Evolutionary conservation across 2,329 filamentous ascomycete genomes (phyloP), one percentile per base, ranked within the genome.

Genomic region (Aspergillus pseudoterreus): DNA sequence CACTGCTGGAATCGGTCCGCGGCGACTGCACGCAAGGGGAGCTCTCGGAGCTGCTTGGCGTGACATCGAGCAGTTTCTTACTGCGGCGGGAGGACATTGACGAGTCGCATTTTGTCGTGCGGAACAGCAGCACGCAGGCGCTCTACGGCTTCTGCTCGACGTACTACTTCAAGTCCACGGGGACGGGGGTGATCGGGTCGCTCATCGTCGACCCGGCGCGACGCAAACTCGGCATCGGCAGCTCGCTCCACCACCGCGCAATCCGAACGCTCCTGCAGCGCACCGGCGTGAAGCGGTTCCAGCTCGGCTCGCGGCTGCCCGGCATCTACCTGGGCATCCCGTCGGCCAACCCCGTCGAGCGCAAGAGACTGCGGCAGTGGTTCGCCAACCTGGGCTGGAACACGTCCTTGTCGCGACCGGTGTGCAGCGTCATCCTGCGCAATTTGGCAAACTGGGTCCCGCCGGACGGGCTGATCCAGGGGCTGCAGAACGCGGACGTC

Each of bases 351-450:
- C 74, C 75, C 2, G 72, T 78, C 4, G 83, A 85, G 60, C 76
- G 81, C 14, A 85, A 83, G 65, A 76, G 78, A 45, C 68, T 85
- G 19, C 78, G 83, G n/a, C 80, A 82, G 43, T 97, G 92, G 92
- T 96, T 96, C 68, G 83, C 86, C n/a, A 89, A 86, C 57, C 81
- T 91, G 43, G 92, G 92, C 12, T 96, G 92, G 92, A 91, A 95
- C 62, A 86, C 81, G 2, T 78, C 82, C 0, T 74, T 84, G 4
- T 83, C 83, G 2, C 78, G 81, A 10, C 75, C 82, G 0, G 79
- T 87, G 0, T 86, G 82, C 61, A 91, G 87, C 66, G 85, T 95
- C 79, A 75, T 85, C 2, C 86, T 94, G 45, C 80, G 82, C 33
- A 86, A 90, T 59, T 74, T 95, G n/a, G 70, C 78, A 21, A 80